These are phyloP conservation scores for Penicillium salamii DNA, from an alignment of 495 filamentous ascomycete species.

Conservation along the genomic window DNA sequence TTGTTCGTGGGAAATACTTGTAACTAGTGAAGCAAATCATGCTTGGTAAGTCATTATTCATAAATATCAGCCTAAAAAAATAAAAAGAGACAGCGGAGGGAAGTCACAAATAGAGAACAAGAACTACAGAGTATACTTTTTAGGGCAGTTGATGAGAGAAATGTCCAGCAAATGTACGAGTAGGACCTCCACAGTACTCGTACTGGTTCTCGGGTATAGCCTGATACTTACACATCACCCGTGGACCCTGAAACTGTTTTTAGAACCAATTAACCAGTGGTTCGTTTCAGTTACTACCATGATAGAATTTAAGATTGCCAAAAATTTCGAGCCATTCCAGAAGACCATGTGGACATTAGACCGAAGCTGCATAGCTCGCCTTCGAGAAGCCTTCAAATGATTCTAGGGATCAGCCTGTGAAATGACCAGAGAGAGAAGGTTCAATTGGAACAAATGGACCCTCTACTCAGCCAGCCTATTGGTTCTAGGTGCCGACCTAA, in stretches of 20 bases:
- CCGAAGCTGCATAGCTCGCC: conserved; percentile 3
- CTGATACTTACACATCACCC: conserved; percentile 18
- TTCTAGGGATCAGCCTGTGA: conserved; percentile 20
- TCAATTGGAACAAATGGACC: conserved; percentile 18
- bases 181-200: neutral
- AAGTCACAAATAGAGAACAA: too few relatives aligned
- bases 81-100: too few relatives aligned
- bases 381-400: conserved; percentile 23
- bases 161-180: neutral
- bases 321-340: conserved; percentile 8
- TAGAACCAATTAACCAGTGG: conserved; percentile 25
- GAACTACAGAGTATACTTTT: neutral
- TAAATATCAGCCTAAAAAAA: too few relatives aligned
- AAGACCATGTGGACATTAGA: conserved; percentile 3
- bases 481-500: conserved; percentile 22
- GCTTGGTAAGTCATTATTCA: too few relatives aligned
- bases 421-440: conserved; percentile 27
- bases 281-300: conserved; percentile 15
- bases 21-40: too few relatives aligned
- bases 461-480: conserved; percentile 19
- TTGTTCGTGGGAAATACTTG: too few relatives aligned
- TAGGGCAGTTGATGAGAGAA: neutral
- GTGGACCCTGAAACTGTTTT: conserved; percentile 36
- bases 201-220: neutral
- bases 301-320: conserved; percentile 4